Conservation (phyloP, 1,284 basidiomycete species). For the Amylostereum chailletii region DNA sequence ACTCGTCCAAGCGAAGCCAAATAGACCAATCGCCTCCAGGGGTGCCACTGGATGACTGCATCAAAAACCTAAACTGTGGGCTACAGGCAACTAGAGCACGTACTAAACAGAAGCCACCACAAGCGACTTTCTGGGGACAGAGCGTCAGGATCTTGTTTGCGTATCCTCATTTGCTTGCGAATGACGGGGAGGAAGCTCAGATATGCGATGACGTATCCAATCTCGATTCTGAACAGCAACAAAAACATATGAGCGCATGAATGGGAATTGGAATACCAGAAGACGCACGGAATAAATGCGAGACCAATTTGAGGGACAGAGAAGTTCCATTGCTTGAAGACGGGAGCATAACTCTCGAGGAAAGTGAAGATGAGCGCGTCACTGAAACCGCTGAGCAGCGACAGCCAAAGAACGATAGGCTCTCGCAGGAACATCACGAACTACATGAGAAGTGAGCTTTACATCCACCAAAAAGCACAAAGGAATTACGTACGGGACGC, state of each 20-base stretch:
- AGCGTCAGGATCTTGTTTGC: slow-evolving; percentile 7
- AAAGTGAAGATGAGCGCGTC: slow-evolving; percentile 15
- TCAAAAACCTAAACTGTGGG: neutral
- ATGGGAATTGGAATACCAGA: neutral
- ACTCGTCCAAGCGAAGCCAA: slow-evolving; percentile 15
- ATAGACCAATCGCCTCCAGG: slow-evolving; percentile 13
- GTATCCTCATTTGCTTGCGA: slow-evolving; percentile 7
- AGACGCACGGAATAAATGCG: slow-evolving; percentile 12
- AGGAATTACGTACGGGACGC: slow-evolving; percentile 1
- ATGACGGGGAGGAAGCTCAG: slow-evolving; percentile 13
- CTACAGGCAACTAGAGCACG: neutral
- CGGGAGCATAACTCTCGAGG: slow-evolving; percentile 12
- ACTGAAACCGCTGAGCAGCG: slow-evolving; percentile 12
- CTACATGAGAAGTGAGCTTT: neutral
- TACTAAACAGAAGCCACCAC: slow-evolving; percentile 13
- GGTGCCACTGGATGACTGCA: slow-evolving; percentile 1
- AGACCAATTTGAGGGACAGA: slow-evolving; percentile 7
- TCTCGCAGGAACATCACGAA: slow-evolving; percentile 14
- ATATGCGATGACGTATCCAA: slow-evolving; percentile 14
- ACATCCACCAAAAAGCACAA: neutral
- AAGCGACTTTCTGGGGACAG: slow-evolving; percentile 12
- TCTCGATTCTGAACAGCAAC: slow-evolving; percentile 6
- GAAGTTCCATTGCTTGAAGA: slow-evolving; percentile 13
- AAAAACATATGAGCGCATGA: neutral
- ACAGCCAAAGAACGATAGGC: slow-evolving; percentile 14